Evolutionary conservation across 75 land plant species (phyloP).

Genomic region (Isoetes taiwanensis): DNA sequence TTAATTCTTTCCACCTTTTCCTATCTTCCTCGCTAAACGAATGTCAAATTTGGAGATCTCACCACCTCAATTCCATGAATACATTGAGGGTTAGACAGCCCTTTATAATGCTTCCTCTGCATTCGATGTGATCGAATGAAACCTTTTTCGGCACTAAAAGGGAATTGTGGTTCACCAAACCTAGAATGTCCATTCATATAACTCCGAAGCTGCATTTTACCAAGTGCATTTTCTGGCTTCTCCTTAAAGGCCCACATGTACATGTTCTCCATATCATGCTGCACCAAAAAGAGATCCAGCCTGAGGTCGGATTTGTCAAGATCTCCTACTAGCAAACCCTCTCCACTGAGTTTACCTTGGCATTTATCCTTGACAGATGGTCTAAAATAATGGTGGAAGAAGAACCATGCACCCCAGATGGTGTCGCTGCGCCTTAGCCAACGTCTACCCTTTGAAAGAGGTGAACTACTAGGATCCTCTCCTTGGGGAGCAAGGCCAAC

Average conservation of each 20-base stretch:
- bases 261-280: constrained; percentile 19
- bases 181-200: constrained; percentile 17
- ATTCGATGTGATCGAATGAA: constrained; percentile 12
- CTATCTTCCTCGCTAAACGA: constrained; percentile 11
- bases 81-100: constrained; percentile 16
- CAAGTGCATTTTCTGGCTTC: constrained; percentile 17
- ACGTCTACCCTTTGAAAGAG: no score
- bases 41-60: constrained; percentile 9
- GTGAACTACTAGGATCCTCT: no score
- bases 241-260: constrained; percentile 18
- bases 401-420: constrained; percentile 18
- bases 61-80: constrained; percentile 15
- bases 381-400: constrained; percentile 14
- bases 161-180: constrained; percentile 16
- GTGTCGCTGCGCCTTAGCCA: constrained; percentile 4
- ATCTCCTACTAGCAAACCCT: not conserved
- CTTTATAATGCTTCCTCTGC: constrained; percentile 17
- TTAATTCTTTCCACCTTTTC: constrained; percentile 11
- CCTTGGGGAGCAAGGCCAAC: constrained; percentile 12
- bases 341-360: constrained; percentile 6
- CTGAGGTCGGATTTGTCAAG: constrained; percentile 12
- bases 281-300: constrained; percentile 9
- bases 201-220: constrained; percentile 17
- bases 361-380: constrained; percentile 8
- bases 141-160: constrained; percentile 15